These are phyloP conservation scores for Paramecium pentaurelia DNA, from an alignment of 73 alveolate genomes.

Conservation along the genomic window DNA sequence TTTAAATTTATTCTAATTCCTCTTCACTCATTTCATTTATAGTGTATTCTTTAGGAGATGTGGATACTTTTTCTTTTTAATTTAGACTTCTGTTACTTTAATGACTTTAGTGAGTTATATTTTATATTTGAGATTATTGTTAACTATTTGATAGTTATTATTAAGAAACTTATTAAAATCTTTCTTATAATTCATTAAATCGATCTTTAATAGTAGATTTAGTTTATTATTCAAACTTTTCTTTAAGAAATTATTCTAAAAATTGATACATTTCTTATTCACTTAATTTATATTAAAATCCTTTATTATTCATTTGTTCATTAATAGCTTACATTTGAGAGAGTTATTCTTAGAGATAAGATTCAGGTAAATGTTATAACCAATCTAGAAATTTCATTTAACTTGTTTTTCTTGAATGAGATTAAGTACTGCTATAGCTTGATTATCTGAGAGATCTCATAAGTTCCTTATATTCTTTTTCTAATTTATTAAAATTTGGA, in stretches of 20 bases:
- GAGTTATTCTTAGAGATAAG: neutral
- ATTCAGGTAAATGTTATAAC: constrained; percentile 21
- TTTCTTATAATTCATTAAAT: neutral
- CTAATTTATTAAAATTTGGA: neutral
- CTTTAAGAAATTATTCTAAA: constrained; percentile 21
- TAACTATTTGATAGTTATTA: neutral
- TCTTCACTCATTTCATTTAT: neutral
- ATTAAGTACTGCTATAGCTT: constrained; percentile 36
- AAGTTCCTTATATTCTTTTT: constrained; percentile 21
- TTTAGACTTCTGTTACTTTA: neutral
- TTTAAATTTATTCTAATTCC: constrained; percentile 20
- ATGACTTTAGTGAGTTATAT: neutral
- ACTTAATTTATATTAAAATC: neutral
- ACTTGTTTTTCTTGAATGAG: constrained; percentile 17
- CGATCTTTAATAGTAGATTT: constrained; percentile 18
- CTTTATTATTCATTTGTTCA: constrained; percentile 27
- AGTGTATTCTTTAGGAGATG: neutral
- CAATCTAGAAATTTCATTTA: constrained; percentile 19
- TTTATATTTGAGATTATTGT: neutral
- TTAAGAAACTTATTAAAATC: neutral
- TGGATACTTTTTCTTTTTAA: neutral
- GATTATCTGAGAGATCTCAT: constrained; percentile 37
- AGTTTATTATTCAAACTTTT: constrained; percentile 2
- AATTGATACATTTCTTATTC: constrained; percentile 28
- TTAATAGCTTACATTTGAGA: constrained; percentile 10